Base-by-base conservation (phyloP, 768 basidiomycete species). In the Hebeloma cylindrosporum region DNA sequence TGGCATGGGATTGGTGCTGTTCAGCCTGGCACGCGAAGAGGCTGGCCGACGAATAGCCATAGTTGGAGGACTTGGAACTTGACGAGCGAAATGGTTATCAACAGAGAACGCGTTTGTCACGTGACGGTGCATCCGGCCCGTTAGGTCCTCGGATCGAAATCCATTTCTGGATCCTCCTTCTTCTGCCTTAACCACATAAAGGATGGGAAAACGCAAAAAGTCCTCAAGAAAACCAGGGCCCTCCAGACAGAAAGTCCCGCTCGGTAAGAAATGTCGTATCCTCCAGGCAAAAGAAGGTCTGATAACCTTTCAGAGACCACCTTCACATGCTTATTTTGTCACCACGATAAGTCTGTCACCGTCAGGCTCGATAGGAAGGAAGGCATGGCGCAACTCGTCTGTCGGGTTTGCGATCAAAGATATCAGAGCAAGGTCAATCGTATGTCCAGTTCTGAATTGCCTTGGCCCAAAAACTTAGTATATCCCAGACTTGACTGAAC, bases 141-240 rank as follows among this genome's bases (percentile, higher is more conserved):
- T 26, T 27, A 14, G 18, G 11, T 9, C n/a, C 21, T 34, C 20
- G 11, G 29, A 11, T 7, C 26, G 26, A 29, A 11, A 21, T 22
- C 36, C 30, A 32, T 21, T 26, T 28, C 47, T 37, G 16, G 5
- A 31, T 31, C 32, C 33, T 23, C 22, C 29, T 17, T 33, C 22
- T 28, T 23, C 22, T 27, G 20, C 26, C 27, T 16, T 18, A 33
- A 13, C 27, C 34, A 21, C 10, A 30, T 23, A 33, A 34, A 59
- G 53, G 47, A 93, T 93, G 90, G 90, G 90, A 48, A 93, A 93
- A 67, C 83, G 90, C 54, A 93, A 93, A 69, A 93, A 93, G 65
- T 88, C 91, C 0, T 82, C 89, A 14, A 79, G 86, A 60, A 90
- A 91, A 54, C 87, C 89, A 5, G 78, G 75, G 26, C 79, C 79